Conservation (phyloP, 495 filamentous ascomycete species). For the Aspergillus campestris region DNA sequence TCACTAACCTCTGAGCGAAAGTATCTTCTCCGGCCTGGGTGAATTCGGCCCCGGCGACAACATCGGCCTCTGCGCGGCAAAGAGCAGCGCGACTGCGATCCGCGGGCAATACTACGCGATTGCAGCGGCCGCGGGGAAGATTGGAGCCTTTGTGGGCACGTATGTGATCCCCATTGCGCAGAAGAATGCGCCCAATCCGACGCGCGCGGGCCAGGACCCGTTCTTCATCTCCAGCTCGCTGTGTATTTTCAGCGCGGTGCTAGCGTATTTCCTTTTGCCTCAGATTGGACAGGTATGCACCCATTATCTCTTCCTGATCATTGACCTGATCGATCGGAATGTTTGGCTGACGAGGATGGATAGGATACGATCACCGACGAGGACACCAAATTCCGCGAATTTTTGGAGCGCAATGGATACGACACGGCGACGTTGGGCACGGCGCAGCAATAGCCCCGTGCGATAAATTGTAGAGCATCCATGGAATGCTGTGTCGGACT, state of each 20-base stretch:
- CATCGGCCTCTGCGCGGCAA: constrained; percentile 79
- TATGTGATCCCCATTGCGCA: constrained; percentile 70
- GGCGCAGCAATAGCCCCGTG: constrained; percentile 1
- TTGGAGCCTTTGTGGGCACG: constrained; percentile 86
- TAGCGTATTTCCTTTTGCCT: constrained; percentile 53
- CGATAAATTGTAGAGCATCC: too few species aligned
- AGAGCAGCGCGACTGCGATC: constrained; percentile 79
- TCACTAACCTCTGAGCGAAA: constrained; percentile 12
- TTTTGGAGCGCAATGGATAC: constrained; percentile 58
- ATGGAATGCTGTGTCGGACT: neutral
- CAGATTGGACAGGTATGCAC: constrained; percentile 52
- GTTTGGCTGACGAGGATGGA: neutral
- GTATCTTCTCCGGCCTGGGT: constrained; percentile 76
- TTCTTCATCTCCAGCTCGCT: constrained; percentile 65
- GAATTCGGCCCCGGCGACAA: constrained; percentile 88
- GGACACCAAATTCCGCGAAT: constrained; percentile 63
- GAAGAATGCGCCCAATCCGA: constrained; percentile 50
- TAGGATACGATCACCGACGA: constrained; percentile 61
- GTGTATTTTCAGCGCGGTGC: constrained; percentile 52
- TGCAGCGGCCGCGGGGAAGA: constrained; percentile 75
- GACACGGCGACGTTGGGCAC: constrained; percentile 59
- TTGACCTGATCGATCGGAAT: neutral
- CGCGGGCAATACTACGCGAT: constrained; percentile 89
- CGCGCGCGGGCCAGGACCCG: constrained; percentile 64
- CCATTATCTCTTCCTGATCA: neutral